phyloP scores from a whole-genome alignment of 768 basidiomycete species.

The Podaxis rugospora region DNA sequence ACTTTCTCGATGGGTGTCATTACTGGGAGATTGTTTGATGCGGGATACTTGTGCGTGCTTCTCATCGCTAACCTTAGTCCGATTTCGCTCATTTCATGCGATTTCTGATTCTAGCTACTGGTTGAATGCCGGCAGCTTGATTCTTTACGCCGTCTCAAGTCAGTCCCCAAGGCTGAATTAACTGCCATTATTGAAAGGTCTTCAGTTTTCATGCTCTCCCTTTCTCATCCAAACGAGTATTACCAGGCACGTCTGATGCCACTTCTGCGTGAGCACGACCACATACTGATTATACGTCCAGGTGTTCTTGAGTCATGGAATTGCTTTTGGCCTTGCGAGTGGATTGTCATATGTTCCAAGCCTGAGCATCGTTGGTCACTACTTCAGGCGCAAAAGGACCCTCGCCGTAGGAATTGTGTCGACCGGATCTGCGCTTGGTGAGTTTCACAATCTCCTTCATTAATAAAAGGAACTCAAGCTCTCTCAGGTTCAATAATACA shows the following conservation, averaged over 20 bases:
- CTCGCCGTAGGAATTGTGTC: slow-evolving; percentile 49
- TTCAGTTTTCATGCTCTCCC: slow-evolving; percentile 30
- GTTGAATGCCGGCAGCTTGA: slow-evolving; percentile 17
- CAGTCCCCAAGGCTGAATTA: neutral
- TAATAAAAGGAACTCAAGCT: neutral
- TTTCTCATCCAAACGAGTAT: slow-evolving; percentile 28
- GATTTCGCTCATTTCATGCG: neutral
- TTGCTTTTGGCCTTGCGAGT: slow-evolving; percentile 41
- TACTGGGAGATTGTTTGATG: slow-evolving; percentile 45
- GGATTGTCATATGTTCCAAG: slow-evolving; percentile 44
- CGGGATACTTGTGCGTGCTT: slow-evolving; percentile 44
- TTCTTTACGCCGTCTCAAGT: slow-evolving; percentile 25
- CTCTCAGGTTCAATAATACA: slow-evolving; percentile 46
- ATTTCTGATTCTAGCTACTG: slow-evolving; percentile 14
- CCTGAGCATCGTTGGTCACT: slow-evolving; percentile 46
- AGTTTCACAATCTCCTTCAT: neutral
- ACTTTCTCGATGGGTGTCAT: slow-evolving; percentile 42
- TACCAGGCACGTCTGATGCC: slow-evolving; percentile 25
- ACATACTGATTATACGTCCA: slow-evolving; percentile 14
- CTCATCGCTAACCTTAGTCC: neutral
- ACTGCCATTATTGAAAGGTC: neutral
- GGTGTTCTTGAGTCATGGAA: slow-evolving; percentile 50
- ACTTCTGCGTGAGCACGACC: neutral
- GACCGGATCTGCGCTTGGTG: slow-evolving; percentile 28
- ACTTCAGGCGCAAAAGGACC: slow-evolving; percentile 42